Evolutionary conservation across 129 eudicot species (phyloP), one percentile per base, ranked within the genome.

Genomic region (sunflower (Helianthus annuus)): DNA sequence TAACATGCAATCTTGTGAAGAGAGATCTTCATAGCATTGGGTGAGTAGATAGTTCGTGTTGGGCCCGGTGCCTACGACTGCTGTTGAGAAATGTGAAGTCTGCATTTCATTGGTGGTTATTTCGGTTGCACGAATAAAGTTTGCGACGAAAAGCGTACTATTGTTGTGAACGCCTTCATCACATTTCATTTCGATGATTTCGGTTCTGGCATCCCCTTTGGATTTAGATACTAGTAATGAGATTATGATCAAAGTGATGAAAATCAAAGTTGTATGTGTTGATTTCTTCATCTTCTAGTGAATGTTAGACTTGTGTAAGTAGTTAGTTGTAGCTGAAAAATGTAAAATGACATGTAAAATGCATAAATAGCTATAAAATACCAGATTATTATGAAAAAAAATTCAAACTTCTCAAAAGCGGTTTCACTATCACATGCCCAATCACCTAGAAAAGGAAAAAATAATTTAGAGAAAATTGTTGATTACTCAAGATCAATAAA

Each of bases 1-100:
- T 40, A 85, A 52, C 6, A 78, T 80, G 45, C 97, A 90, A 49
- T 90, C 89, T 15, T 83, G 83, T 57, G 72, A 68, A 11, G 95
- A 79, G 55, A 90, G 97, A 68, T 87, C 95, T 38, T 83, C 81
- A 10, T 87, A 87, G 85, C 97, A 90, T 67, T 90, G 91, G 8
- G 88, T 87, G 9, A 90, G 70, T 3, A 77, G 86, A 27, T 73
- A 87, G 63, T 66, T 81, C 1, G 54, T 59, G 70, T 85, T 79
- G 10, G 71, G 78, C 7, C 90, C 88, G 1, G 76, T 34, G 15
- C 92, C 96, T 1, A 79, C 60, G 3, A 57, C 49, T 51, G 84
- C 85, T 16, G 48, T 64, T 58, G 89, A 86, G 60, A 52, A 79
- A 48, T 85, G 86, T 22, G 81, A 45, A 7, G 66, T 70, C 54